Evolutionary conservation across 371 early-diverging fungal species (phyloP), one percentile per base, ranked within the genome.

Genomic region (Rhizopus sp.): DNA sequence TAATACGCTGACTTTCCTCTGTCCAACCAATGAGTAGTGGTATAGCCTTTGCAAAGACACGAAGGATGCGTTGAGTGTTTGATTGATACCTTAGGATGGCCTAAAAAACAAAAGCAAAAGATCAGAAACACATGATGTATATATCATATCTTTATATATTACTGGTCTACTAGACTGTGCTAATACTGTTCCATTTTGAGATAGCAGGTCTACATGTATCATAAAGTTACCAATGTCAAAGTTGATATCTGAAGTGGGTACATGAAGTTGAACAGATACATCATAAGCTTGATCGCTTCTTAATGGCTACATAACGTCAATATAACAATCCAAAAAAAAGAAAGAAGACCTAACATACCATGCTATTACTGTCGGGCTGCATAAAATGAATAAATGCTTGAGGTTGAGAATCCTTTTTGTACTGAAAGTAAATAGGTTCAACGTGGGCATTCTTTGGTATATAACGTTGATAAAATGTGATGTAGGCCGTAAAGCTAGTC

Each of bases 181-280:
- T 31, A 89, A 63, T 4, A 71, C 65, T 32, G 65, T 62, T 47
- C 85, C 87, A 34, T 75, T 65, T n/a, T 69, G 53, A 42, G 82
- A 75, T 40, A 72, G 70, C 35, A 94, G 68, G 32, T 85, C 81
- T 45, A 92, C 73, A 40, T 71, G 56, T n/a, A 94, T 83, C 94
- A 95, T 94, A 68, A 93, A 93, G 73, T 91, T 92, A 56, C 70
- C 94, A 46, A 93, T 66, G 15, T 81, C 77, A 51, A 88, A 81
- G 66, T 96, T 96, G 46, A 73, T 66, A 33, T 88, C 85, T 4
- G 95, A 92, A 40, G 86, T 86, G 10, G 96, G 95, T 23, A 93
- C 91, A 58, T 80, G 70, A 38, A 96, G 77, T 35, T 84, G 81
- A 55, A 96, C 71, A 3, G 82, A 81, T 7, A 95, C 59, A 48